Evolutionary conservation across 768 basidiomycete species (phyloP), one percentile per base, ranked within the genome.

Genomic region (Rhizopogon roseolus): DNA sequence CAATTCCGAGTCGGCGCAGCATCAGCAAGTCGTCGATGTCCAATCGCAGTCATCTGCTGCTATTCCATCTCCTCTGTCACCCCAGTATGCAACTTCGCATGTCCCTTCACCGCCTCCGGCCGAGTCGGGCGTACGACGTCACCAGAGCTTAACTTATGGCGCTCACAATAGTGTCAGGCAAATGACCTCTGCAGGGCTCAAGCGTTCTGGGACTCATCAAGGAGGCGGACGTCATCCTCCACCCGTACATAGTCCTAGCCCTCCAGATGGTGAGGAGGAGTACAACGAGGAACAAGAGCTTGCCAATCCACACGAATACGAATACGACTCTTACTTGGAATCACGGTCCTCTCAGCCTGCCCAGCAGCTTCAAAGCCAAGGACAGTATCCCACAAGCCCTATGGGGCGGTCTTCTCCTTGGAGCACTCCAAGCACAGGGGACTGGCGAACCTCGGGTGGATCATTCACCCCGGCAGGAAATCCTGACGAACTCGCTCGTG

Each of bases 401-500:
- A 75, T 85, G 32, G 85, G 81, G 8, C 78, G 85, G 17, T 76
- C 76, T 25, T 85, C 85, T 22, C 84, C 86, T 1, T 91, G 90
- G 90, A 70, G 66, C 48, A 71, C 77, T 7, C 73, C 80, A 14
- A 76, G 69, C 29, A 44, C 64, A 29, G 76, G 76, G 54, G 86
- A 87, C 53, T 88, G 88, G 87, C 80, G 80, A 48, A 58, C 72
- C 19, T 67, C 73, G 5, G 65, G 71, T 41, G 73, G 66, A 41
- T 64, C 70, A 5, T 65, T 67, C 56, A 59, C 68, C 29, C 64
- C 59, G 41, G 50, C 58, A 41, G 68, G 58, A 49, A 73, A 62
- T 56, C 80, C 91, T 54, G 90, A 92, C 58, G 90, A 93, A 52
- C 84, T 92, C 14, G 81, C 86, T 59, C 81, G 84, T 40, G 90